phyloP scores from a whole-genome alignment of 1,284 basidiomycete species.

The Cutaneotrichosporon spelunceum region DNA sequence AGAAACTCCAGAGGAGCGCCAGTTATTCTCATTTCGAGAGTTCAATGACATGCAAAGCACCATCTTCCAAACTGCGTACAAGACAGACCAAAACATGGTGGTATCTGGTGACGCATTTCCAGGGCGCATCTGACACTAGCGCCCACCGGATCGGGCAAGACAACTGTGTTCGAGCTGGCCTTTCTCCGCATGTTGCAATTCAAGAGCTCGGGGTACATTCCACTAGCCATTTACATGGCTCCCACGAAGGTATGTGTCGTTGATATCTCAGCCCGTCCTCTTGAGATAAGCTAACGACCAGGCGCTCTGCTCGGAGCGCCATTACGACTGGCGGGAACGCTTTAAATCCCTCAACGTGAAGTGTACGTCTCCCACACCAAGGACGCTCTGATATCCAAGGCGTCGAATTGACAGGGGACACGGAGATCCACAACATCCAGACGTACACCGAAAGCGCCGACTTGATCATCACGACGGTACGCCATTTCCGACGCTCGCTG shows the following conservation, averaged over 20 bases:
- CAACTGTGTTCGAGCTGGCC: constrained; percentile 86
- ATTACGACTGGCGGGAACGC: constrained; percentile 77
- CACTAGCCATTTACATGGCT: constrained; percentile 79
- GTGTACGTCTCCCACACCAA: constrained; percentile 56
- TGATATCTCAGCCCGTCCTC: too few relatives aligned
- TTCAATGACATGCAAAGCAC: constrained; percentile 30
- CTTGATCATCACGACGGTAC: constrained; percentile 77
- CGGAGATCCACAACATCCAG: constrained; percentile 56
- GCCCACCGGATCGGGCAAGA: constrained; percentile 89
- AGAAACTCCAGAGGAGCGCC: constrained; percentile 9
- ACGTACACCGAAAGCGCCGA: constrained; percentile 64
- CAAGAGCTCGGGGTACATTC: constrained; percentile 54
- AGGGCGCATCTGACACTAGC: constrained; percentile 55
- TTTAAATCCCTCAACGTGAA: constrained; percentile 69
- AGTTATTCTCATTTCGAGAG: constrained; percentile 18
- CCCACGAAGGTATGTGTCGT: constrained; percentile 82
- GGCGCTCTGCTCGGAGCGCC: constrained; percentile 84
- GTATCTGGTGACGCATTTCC: constrained; percentile 62
- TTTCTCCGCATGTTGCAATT: constrained; percentile 71
- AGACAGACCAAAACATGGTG: constrained; percentile 71
- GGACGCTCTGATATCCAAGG: constrained; percentile 54
- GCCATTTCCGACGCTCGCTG: constrained; percentile 16
- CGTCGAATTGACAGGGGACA: constrained; percentile 89
- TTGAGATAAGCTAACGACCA: constrained; percentile 38
- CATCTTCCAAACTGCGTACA: constrained; percentile 53